phyloP scores from a whole-genome alignment of 345 rosid genomes.

The Rhodamnia rubescens region DNA sequence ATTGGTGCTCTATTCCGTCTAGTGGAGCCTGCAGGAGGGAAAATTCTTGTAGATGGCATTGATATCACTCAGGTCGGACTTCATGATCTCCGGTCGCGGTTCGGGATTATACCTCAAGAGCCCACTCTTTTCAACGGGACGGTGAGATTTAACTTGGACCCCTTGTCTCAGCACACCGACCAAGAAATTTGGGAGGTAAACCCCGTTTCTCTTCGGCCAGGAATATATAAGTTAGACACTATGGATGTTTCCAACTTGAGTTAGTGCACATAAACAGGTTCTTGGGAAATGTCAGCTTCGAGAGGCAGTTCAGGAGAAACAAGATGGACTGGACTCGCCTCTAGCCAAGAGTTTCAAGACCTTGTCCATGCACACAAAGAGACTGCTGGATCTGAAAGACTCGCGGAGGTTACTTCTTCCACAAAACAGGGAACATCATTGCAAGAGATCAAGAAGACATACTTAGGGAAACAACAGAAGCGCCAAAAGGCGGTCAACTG shows the following conservation, averaged over 20 bases:
- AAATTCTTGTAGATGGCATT: constrained; percentile 66
- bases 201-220: not conserved
- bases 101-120: constrained; percentile 92
- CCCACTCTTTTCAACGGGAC: constrained; percentile 91
- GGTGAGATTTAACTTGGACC: constrained; percentile 87
- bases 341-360: constrained; percentile 64
- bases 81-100: constrained; percentile 78
- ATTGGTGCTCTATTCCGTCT: constrained; percentile 85
- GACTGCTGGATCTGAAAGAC: constrained; percentile 79
- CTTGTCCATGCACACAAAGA: constrained; percentile 92
- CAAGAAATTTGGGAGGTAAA: constrained; percentile 92
- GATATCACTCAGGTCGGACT: constrained; percentile 73
- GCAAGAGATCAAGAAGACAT: constrained; percentile 48
- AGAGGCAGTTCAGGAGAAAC: constrained; percentile 75
- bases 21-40: constrained; percentile 86
- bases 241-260: not conserved
- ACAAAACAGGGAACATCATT: constrained; percentile 14
- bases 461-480: constrained; percentile 25
- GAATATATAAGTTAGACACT: not conserved
- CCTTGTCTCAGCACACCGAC: constrained; percentile 59
- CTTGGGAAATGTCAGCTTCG: constrained; percentile 78
- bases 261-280: constrained; percentile 26
- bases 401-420: constrained; percentile 24
- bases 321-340: constrained; percentile 43
- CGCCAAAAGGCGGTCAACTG: constrained; percentile 50